A percentile compares a stretch with the other conserved stretches of the same genome.
Evolutionary conservation across 2,329 filamentous ascomycete genomes (phyloP).

Genomic region (Fusarium oligoseptatum): DNA sequence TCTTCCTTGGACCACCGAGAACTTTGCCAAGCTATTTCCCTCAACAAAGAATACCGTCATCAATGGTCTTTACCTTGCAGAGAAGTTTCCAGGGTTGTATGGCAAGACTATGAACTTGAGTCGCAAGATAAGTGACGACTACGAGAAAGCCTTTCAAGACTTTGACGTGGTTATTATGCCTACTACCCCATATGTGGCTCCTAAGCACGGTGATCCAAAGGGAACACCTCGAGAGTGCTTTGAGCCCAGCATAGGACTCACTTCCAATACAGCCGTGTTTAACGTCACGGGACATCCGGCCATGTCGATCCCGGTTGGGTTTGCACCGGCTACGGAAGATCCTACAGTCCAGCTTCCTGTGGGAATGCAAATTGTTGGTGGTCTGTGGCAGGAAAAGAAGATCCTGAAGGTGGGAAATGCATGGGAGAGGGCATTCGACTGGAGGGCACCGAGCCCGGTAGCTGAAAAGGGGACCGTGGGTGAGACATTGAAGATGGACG

Average conservation of each 20-base stretch:
- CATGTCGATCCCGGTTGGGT: conserved; percentile 64
- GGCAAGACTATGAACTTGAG: conserved; percentile 64
- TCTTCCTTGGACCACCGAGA: conserved; percentile 60
- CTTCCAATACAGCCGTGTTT: conserved; percentile 68
- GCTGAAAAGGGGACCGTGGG: not conserved
- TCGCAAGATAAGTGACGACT: conserved; percentile 60
- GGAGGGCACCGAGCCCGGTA: conserved; percentile 43
- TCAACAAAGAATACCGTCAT: conserved; percentile 68
- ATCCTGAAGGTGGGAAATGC: conserved; percentile 60
- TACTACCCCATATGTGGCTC: conserved; percentile 62
- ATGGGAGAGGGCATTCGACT: conserved; percentile 61
- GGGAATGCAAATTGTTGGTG: conserved; percentile 68
- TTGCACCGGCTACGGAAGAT: conserved; percentile 57
- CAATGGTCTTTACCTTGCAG: conserved; percentile 62
- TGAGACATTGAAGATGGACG: not conserved
- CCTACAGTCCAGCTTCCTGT: conserved; percentile 59
- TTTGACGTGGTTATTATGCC: conserved; percentile 63
- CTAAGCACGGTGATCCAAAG: conserved; percentile 53
- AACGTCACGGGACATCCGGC: conserved; percentile 70
- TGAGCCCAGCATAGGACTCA: conserved; percentile 65
- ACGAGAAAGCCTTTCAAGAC: conserved; percentile 55
- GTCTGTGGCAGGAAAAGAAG: conserved; percentile 63
- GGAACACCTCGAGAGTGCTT: conserved; percentile 60
- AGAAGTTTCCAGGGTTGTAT: conserved; percentile 60
- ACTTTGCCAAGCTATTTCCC: conserved; percentile 65